Percentiles rank a stretch among this genome's conserved stretches.
Evolutionary conservation across 2,329 filamentous ascomycete genomes (phyloP).

Genomic region (Xylaria sp.): DNA sequence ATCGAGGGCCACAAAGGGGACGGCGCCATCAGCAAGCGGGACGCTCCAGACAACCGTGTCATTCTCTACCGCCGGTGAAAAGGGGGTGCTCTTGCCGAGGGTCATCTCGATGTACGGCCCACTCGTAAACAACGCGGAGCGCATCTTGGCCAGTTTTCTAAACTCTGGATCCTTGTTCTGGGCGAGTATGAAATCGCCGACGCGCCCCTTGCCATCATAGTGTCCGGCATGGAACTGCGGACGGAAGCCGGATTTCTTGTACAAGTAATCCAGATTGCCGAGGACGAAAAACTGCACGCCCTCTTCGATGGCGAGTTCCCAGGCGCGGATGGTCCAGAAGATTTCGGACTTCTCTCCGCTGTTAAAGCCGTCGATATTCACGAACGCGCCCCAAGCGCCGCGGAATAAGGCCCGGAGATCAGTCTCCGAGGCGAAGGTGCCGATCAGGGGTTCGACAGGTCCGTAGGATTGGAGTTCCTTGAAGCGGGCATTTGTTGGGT

Average conservation of each 20-base stretch:
- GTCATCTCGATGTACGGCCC: conserved; percentile 27
- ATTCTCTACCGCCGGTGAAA: conserved; percentile 8
- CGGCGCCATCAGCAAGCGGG: conserved; percentile 1
- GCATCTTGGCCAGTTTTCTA: conserved; percentile 10
- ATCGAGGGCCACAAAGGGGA: conserved; percentile 16
- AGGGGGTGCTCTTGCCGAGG: conserved; percentile 18
- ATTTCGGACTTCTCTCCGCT: conserved; percentile 23
- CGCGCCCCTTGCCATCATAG: conserved; percentile 22
- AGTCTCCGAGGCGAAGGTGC: conserved; percentile 22
- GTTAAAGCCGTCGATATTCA: conserved; percentile 26
- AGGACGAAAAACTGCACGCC: conserved; percentile 19
- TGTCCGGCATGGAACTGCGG: conserved; percentile 21
- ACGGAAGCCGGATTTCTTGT: conserved; percentile 22
- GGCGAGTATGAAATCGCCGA: conserved; percentile 20
- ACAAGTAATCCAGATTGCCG: conserved; percentile 19
- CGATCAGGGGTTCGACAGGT: conserved; percentile 12
- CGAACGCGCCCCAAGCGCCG: conserved; percentile 23
- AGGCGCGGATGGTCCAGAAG: conserved; percentile 27
- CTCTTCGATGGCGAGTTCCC: conserved; percentile 24
- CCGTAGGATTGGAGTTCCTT: conserved; percentile 25
- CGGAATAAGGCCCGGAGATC: conserved; percentile 12
- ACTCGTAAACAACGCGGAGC: conserved; percentile 16
- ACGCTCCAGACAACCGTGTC: conserved; percentile 21
- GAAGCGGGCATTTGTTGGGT: conserved; percentile 23
- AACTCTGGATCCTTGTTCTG: conserved; percentile 20